Base-by-base conservation (phyloP, 768 basidiomycete species). In the Rhodosporidiobolus odoratus region DNA sequence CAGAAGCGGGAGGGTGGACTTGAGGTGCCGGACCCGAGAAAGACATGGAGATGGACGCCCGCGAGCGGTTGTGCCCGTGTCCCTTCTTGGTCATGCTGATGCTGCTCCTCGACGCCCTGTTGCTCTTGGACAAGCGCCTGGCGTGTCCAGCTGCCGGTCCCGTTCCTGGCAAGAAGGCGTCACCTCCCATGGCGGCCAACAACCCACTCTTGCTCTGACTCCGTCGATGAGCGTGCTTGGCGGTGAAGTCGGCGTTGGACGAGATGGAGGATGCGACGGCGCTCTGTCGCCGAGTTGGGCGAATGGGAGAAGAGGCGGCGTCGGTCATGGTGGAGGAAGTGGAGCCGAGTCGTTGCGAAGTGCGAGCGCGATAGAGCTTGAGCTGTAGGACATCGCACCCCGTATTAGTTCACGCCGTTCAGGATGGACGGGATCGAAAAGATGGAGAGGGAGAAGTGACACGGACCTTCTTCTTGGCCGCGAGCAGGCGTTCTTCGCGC, bases 401-500 rank as follows among this genome's bases (percentile, higher is more conserved):
- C 32, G 43, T 16, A 37, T 30, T 17, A 45, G 48, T 21, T 17
- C 4, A 10, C 41, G 50, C 10, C 43, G 19, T 30, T 19, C 4
- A 19, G n/a, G 56, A n/a, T n/a, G n/a, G n/a, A n/a, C n/a, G 30
- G 37, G 19, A 17, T 15, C 12, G 25, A 8, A 35, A 23, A 15
- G 47, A 19, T 23, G 32, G n/a, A 8, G 57, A 47, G n/a, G 32
- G 10, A 17, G 50, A 17, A 30, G 40, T 7, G 25, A 16, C 62
- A 68, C 73, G 50, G 48, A 76, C 75, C 75, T 76, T 76, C 58
- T 73, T 75, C 66, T 74, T 74, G 13, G 75, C 75, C 23, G 68
- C 68, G 65, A 65, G 60, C 43, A 76, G 73, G 47, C 73, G 61
- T 58, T 76, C 75, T 61, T 75, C 75, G 8, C 73, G 45, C 60